These are phyloP conservation scores for Ascochyta fabae DNA, from an alignment of 2,329 filamentous ascomycete species.

Conservation along the genomic window DNA sequence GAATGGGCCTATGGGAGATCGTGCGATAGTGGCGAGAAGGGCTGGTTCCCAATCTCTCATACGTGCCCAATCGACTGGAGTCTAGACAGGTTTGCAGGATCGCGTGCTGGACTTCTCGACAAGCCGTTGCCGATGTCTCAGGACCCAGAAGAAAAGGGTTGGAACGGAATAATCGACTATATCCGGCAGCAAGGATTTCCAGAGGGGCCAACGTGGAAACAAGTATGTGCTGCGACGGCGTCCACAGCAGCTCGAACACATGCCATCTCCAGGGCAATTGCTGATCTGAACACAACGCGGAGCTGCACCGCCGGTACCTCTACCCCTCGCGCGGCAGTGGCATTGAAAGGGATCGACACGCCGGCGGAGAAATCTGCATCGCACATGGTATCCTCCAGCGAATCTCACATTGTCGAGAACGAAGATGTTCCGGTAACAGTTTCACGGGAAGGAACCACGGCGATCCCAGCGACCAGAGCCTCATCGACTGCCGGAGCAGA, in stretches of 20 bases:
- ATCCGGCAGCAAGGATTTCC: neutral
- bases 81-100: constrained; percentile 1
- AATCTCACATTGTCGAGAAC: neutral
- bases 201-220: constrained; percentile 1
- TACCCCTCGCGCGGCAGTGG: neutral
- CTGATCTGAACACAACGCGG: neutral
- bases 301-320: too few species aligned
- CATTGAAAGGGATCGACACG: neutral
- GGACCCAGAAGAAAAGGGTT: neutral
- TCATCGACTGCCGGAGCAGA: neutral
- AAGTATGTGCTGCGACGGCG: neutral
- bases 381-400: neutral
- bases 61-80: constrained; percentile 13
- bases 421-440: neutral
- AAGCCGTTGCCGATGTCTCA: neutral
- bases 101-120: neutral
- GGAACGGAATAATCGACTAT: neutral
- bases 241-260: neutral
- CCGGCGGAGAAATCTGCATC: neutral
- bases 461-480: neutral
- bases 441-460: neutral
- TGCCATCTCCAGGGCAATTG: neutral
- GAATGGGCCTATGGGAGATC: constrained; percentile 5
- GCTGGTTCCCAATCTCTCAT: constrained; percentile 1
- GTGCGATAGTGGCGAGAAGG: neutral